Conservation (phyloP, 108 stramenopile genomes). For the Pseudonitzschia pungens region DNA sequence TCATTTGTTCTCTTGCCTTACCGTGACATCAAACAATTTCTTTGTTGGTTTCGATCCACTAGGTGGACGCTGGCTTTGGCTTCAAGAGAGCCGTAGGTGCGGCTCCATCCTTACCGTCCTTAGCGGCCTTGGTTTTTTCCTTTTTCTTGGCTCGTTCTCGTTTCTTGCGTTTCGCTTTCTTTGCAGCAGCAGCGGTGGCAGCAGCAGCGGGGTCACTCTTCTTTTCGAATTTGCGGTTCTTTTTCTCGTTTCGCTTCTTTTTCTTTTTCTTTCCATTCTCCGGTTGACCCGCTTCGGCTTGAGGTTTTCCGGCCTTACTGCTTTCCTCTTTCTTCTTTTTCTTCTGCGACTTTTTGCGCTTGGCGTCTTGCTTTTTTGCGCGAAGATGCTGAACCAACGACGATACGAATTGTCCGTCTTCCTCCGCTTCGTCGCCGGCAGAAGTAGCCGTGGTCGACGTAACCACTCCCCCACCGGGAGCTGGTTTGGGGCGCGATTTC, state of each 20-base stretch:
- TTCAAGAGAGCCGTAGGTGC: slow-evolving; percentile 7
- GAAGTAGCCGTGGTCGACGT: slow-evolving; percentile 12
- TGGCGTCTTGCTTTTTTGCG: slow-evolving; percentile 41
- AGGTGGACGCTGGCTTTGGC: slow-evolving; percentile 14
- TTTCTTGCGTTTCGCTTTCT: slow-evolving; percentile 18
- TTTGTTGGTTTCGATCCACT: background rate
- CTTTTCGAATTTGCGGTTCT: slow-evolving; percentile 11
- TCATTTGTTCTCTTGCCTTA: too few relatives aligned
- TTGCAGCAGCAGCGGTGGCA: slow-evolving; percentile 14
- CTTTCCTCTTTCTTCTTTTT: slow-evolving; percentile 29
- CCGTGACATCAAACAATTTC: background rate
- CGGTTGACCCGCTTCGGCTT: background rate
- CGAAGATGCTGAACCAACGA: slow-evolving; percentile 51
- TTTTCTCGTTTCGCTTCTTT: slow-evolving; percentile 16
- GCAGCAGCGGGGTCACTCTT: slow-evolving; percentile 18
- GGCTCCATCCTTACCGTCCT: background rate
- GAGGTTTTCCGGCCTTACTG: background rate
- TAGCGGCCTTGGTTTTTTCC: slow-evolving; percentile 10
- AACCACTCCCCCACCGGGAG: slow-evolving; percentile 46
- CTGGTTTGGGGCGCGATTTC: slow-evolving; percentile 51
- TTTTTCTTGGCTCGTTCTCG: slow-evolving; percentile 27
- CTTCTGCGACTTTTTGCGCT: slow-evolving; percentile 40
- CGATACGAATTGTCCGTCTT: slow-evolving; percentile 34
- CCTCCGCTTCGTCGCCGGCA: slow-evolving; percentile 2
- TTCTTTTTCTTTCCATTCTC: slow-evolving; percentile 10